Evolutionary conservation across 1,139 yeast genomes (phyloP), one percentile per base, ranked within the genome.

Genomic region (Wickerhamomyces sp.): DNA sequence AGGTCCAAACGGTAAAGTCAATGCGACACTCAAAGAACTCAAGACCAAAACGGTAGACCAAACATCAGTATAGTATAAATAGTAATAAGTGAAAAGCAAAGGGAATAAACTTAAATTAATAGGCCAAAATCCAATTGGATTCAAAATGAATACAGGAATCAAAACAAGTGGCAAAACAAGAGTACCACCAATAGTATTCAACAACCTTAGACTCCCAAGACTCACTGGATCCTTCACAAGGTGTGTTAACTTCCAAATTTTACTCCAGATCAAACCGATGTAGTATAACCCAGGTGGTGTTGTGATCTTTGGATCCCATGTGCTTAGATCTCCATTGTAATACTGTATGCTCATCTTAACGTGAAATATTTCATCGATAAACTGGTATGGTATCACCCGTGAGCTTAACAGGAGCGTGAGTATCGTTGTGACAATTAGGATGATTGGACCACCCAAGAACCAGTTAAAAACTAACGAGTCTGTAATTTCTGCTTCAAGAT

Each of bases 281-380:
- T 70, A 44, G 52, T 91, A 91, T 24, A 91, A 62, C 0, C 98
- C 99, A 1, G 98, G 98, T 2, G 98, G 98, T 0, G 98, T 91
- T 4, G 98, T 91, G 55, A 93, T 87, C 55, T 89, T 91, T 23
- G 78, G 69, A 56, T 91, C 91, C 96, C 97, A 91, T 1, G 64
- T 52, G 12, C 45, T 41, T 61, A 79, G 87, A 31, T 75, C 63
- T 11, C 81, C 81, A 1, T 59, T 49, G 42, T 87, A 74, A 54
- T 84, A 89, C 24, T 64, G 66, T 39, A 75, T 68, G 12, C 95
- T 79, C 61, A 91, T 97, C 7, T 80, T 75, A 23, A 85, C 66
- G 53, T 91, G 98, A 59, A 91, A 91, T 14, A 75, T 66, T 57
- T 91, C 98, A 60, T 91, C 98, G 13, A 48, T 49, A 46, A 50